Conservation (phyloP, 352 stramenopile genomes). For the Globisporangium recalcitrans region DNA sequence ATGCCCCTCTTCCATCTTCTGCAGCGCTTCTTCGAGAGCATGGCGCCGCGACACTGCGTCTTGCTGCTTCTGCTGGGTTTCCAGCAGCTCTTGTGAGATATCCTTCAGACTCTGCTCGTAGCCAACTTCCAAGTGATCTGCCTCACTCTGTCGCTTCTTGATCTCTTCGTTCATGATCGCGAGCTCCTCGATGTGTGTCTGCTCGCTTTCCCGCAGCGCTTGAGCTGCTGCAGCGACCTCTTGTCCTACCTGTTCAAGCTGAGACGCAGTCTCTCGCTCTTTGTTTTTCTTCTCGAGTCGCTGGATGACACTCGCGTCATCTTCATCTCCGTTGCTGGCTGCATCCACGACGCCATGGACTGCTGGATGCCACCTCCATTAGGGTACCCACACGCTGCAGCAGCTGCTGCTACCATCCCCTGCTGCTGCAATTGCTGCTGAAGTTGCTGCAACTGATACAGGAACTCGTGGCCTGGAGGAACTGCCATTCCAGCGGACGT, state of each 20-base stretch:
- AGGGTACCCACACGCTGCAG: constrained; percentile 30
- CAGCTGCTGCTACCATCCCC: constrained; percentile 15
- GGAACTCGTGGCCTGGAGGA: constrained; percentile 21
- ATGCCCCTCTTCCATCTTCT: constrained; percentile 19
- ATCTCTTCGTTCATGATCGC: constrained; percentile 61
- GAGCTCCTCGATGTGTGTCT: constrained; percentile 43
- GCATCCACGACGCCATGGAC: background rate
- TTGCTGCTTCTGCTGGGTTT: constrained; percentile 24
- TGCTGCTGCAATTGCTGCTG: constrained; percentile 37
- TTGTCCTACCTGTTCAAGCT: constrained; percentile 32
- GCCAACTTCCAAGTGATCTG: constrained; percentile 29
- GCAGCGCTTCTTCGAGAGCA: constrained; percentile 22
- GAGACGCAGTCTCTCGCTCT: constrained; percentile 26
- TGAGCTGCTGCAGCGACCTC: constrained; percentile 30
- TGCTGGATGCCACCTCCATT: constrained; percentile 5
- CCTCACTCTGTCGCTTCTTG: constrained; percentile 29
- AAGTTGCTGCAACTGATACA: constrained; percentile 52
- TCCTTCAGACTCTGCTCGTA: constrained; percentile 31
- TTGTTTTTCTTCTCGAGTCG: constrained; percentile 51
- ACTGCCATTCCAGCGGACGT: constrained; percentile 2
- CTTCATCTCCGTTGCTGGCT: constrained; percentile 8
- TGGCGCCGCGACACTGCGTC: constrained; percentile 6
- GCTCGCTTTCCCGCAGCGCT: constrained; percentile 26
- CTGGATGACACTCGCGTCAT: constrained; percentile 21
- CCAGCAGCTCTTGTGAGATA: constrained; percentile 27